phyloP scores from a whole-genome alignment of 768 basidiomycete genomes.

The Mycena pura region DNA sequence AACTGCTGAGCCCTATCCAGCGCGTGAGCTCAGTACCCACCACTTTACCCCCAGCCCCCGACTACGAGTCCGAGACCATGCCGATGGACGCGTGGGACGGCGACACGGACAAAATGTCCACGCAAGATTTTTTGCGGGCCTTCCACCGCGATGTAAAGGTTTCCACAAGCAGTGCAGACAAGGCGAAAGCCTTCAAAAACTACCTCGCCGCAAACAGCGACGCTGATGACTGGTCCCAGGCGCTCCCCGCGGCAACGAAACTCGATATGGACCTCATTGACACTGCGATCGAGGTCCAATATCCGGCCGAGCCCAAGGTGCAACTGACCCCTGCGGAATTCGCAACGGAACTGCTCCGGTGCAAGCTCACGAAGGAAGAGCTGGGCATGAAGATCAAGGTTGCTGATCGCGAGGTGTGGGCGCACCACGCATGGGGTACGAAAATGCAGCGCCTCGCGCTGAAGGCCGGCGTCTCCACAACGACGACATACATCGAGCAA shows the following conservation, averaged over 20 bases:
- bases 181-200: not conserved
- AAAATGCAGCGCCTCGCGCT: not conserved
- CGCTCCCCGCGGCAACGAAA: not conserved
- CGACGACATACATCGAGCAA: conserved; percentile 3
- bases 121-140: not conserved
- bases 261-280: conserved; percentile 4
- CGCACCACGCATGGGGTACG: not conserved
- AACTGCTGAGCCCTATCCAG: not conserved
- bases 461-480: not conserved
- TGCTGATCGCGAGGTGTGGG: not conserved
- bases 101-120: not conserved
- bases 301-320: not conserved
- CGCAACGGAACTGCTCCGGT: not conserved
- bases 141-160: not conserved
- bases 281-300: not conserved
- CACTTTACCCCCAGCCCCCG: not conserved
- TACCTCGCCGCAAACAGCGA: not conserved
- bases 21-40: not conserved
- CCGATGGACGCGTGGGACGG: conserved; percentile 3
- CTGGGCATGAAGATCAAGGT: conserved; percentile 1
- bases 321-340: not conserved
- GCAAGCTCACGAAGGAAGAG: not conserved
- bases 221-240: not conserved
- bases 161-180: not conserved
- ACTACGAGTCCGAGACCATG: not conserved